These are phyloP conservation scores for Sextonia rubra DNA, from an alignment of 164 flowering plant genomes.

Conservation along the genomic window DNA sequence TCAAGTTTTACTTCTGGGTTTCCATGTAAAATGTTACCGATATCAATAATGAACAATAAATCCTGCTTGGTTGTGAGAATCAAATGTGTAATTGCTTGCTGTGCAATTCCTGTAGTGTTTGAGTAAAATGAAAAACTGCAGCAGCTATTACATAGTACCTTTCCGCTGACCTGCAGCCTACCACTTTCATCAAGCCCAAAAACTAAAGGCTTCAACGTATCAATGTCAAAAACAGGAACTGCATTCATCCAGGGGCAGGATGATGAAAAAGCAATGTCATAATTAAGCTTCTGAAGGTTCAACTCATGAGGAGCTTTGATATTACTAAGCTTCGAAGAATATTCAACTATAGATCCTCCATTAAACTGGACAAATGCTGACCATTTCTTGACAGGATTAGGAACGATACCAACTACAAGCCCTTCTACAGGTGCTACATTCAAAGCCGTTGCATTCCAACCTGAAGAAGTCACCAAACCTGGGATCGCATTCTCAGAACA, in stretches of 20 bases:
- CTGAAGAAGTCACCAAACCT: constrained; percentile 56
- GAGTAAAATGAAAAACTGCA: constrained; percentile 83
- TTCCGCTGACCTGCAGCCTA: constrained; percentile 56
- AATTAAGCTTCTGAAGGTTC: constrained; percentile 23
- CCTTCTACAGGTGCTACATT: constrained; percentile 34
- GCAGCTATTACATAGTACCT: constrained; percentile 71
- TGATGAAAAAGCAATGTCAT: constrained; percentile 40
- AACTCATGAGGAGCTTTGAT: constrained; percentile 14
- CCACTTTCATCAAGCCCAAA: constrained; percentile 73
- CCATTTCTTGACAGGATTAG: constrained; percentile 41
- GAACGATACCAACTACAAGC: constrained; percentile 45
- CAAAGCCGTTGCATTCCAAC: constrained; percentile 60
- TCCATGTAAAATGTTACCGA: constrained; percentile 49
- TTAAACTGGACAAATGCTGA: constrained; percentile 75
- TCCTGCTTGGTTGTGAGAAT: constrained; percentile 83
- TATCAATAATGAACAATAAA: constrained; percentile 59
- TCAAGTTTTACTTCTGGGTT: constrained; percentile 42
- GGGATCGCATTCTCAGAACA: constrained; percentile 69
- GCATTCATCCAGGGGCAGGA: constrained; percentile 81
- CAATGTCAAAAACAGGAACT: constrained; percentile 36
- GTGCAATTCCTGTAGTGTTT: constrained; percentile 27
- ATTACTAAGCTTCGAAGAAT: constrained; percentile 41
- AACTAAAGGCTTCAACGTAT: constrained; percentile 40
- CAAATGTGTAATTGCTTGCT: constrained; percentile 62
- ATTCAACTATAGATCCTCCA: constrained; percentile 64